phyloP scores from a whole-genome alignment of 108 stramenopile species.

The Skeletonema grethae region DNA sequence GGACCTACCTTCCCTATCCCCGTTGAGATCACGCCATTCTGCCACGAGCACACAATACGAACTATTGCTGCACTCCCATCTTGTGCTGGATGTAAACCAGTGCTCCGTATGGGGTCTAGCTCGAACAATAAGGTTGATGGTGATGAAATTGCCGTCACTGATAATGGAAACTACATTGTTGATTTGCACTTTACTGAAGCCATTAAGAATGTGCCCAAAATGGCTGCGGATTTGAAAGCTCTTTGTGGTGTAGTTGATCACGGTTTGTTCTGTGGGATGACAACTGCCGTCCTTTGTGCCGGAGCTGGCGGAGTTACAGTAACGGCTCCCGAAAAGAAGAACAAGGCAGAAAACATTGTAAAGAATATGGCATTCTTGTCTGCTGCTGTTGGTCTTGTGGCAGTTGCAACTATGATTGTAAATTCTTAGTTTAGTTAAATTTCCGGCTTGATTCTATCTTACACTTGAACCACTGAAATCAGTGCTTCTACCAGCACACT shows the following conservation, averaged over 20 bases:
- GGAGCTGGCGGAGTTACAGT: slow-evolving; percentile 93
- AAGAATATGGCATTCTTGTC: slow-evolving; percentile 1
- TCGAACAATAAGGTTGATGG: slow-evolving; percentile 87
- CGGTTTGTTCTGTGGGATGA: slow-evolving; percentile 98
- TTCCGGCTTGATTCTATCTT: not conserved
- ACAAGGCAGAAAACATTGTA: not conserved
- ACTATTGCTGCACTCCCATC: slow-evolving; percentile 84
- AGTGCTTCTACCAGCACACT: slow-evolving; percentile 1
- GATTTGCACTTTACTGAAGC: slow-evolving; percentile 95
- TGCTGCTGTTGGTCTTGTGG: not conserved
- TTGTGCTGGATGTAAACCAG: slow-evolving; percentile 88
- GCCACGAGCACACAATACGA: slow-evolving; percentile 95
- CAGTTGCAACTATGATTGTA: not conserved
- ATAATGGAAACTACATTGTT: slow-evolving; percentile 98
- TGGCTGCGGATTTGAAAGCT: slow-evolving; percentile 89
- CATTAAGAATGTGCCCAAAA: slow-evolving; percentile 85
- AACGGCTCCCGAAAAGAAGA: slow-evolving; percentile 46
- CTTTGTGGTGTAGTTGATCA: slow-evolving; percentile 97
- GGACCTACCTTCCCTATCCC: slow-evolving; percentile 95
- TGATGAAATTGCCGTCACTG: slow-evolving; percentile 96
- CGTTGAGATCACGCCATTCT: slow-evolving; percentile 96
- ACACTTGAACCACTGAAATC: not conserved
- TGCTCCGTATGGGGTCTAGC: slow-evolving; percentile 85
- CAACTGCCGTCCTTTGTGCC: slow-evolving; percentile 97
- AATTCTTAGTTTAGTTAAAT: not conserved